Evolutionary conservation across 441 rosid genomes (phyloP).

Genomic region (Populus trichocarpa): DNA sequence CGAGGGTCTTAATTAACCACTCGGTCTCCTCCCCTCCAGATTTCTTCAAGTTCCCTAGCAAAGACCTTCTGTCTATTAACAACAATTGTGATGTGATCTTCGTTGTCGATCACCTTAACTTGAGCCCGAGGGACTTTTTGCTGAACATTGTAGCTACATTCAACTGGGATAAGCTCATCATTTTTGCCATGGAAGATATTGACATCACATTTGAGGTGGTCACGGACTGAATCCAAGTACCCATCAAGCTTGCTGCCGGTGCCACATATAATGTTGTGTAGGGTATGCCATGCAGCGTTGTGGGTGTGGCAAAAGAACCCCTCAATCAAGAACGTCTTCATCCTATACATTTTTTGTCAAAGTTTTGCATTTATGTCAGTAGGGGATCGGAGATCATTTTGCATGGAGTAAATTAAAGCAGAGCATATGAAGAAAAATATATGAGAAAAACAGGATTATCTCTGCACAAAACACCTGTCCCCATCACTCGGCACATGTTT

Average conservation of each 20-base stretch:
- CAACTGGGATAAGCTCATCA: conserved; percentile 79
- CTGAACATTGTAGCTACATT: conserved; percentile 72
- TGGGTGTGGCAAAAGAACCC: conserved; percentile 95
- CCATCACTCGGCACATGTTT: conserved; percentile 5
- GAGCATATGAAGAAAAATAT: neutral
- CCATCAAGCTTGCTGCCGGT: conserved; percentile 72
- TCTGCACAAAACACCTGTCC: neutral
- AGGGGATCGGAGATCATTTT: conserved; percentile 4
- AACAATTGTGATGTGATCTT: conserved; percentile 88
- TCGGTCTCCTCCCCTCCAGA: conserved; percentile 51
- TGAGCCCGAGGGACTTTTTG: conserved; percentile 57
- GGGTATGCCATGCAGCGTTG: conserved; percentile 92
- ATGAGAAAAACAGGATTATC: neutral
- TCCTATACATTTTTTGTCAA: conserved; percentile 30
- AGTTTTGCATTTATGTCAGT: conserved; percentile 9
- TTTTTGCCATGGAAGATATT: conserved; percentile 68
- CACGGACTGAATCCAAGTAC: conserved; percentile 61
- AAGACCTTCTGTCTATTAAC: conserved; percentile 78
- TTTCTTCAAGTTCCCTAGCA: conserved; percentile 79
- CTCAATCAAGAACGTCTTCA: conserved; percentile 72
- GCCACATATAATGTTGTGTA: conserved; percentile 93
- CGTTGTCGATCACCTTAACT: conserved; percentile 60
- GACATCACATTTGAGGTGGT: conserved; percentile 58
- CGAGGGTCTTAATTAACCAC: neutral
- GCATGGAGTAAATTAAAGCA: neutral